Evolutionary conservation across 176 grass and related monocot species (phyloP).

Genomic region (Hordeum marinum): DNA sequence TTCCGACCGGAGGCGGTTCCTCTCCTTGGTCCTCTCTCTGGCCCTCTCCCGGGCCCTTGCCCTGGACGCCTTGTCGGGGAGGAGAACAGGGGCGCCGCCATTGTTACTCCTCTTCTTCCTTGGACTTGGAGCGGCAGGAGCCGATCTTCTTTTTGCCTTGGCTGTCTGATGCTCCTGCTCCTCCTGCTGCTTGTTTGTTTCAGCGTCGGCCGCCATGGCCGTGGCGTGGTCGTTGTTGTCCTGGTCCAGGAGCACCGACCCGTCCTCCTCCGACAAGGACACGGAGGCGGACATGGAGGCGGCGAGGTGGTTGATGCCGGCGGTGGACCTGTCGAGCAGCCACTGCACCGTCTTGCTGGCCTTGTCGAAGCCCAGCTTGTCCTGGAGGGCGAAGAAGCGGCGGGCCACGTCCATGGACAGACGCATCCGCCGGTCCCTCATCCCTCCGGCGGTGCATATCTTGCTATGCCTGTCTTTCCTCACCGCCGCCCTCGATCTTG

Average conservation of each 20-base stretch:
- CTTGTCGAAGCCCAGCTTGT: slow-evolving; percentile 52
- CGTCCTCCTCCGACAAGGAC: slow-evolving; percentile 17
- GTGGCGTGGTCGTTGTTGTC: not conserved
- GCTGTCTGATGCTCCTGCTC: not conserved
- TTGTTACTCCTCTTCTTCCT: not conserved
- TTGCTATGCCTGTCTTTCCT: slow-evolving; percentile 40
- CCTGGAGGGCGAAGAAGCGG: slow-evolving; percentile 38
- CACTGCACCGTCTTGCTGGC: slow-evolving; percentile 52
- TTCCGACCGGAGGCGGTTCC: slow-evolving; percentile 20
- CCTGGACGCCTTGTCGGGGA: slow-evolving; percentile 32
- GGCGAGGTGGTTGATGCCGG: slow-evolving; percentile 24
- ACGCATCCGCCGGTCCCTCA: slow-evolving; percentile 41
- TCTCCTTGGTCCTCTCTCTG: slow-evolving; percentile 55
- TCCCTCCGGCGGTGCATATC: slow-evolving; percentile 34
- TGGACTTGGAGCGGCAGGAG: not conserved
- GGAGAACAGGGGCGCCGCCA: not conserved
- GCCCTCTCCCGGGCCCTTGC: slow-evolving; percentile 50
- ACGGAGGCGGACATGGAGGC: slow-evolving; percentile 4
- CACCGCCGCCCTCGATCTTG: not conserved
- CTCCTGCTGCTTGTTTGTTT: slow-evolving; percentile 10
- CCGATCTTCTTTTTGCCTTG: not conserved
- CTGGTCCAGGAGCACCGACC: not conserved
- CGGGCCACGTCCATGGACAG: slow-evolving; percentile 34
- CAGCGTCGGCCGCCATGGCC: not conserved
- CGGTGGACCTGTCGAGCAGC: slow-evolving; percentile 34